These are phyloP conservation scores for Gnomoniopsis sp. DNA, from an alignment of 2,329 filamentous ascomycete genomes.

Conservation along the genomic window DNA sequence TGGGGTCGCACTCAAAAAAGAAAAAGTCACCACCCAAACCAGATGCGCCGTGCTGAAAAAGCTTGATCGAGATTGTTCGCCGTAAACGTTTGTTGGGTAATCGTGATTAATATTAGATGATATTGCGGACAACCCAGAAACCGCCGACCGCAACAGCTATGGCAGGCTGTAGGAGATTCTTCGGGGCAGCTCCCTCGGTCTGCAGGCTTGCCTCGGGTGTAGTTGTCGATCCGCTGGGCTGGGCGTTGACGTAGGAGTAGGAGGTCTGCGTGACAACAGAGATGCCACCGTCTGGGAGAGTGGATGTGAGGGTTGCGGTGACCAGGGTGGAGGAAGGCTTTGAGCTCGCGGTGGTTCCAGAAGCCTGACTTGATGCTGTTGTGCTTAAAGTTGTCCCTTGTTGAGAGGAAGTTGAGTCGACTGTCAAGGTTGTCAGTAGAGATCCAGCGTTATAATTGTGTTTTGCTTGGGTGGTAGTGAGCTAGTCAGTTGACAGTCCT, in stretches of 20 bases:
- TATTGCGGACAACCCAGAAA: conserved; percentile 16
- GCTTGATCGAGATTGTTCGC: neutral
- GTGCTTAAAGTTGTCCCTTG: conserved; percentile 12
- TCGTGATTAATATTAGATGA: neutral
- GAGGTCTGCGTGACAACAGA: conserved; percentile 47
- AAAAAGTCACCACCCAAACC: neutral
- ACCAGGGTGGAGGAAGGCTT: conserved; percentile 27
- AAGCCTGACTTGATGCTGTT: conserved; percentile 3
- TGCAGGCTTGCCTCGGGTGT: conserved; percentile 33
- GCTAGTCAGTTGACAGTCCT: neutral
- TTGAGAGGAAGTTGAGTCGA: neutral
- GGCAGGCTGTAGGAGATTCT: neutral
- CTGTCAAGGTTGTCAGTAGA: neutral
- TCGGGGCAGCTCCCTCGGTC: conserved; percentile 24
- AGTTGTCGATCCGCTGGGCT: conserved; percentile 25
- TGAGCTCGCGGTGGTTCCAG: conserved; percentile 24
- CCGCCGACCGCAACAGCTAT: neutral
- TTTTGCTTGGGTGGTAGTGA: neutral
- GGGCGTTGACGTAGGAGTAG: conserved; percentile 41
- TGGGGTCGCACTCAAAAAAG: neutral
- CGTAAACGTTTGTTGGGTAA: neutral
- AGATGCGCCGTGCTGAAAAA: neutral
- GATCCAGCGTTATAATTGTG: neutral
- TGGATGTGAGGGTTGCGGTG: conserved; percentile 42
- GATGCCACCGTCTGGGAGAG: conserved; percentile 40